phyloP scores from a whole-genome alignment of 805 yeast species.

The Metschnikowia chrysomelidarum region DNA sequence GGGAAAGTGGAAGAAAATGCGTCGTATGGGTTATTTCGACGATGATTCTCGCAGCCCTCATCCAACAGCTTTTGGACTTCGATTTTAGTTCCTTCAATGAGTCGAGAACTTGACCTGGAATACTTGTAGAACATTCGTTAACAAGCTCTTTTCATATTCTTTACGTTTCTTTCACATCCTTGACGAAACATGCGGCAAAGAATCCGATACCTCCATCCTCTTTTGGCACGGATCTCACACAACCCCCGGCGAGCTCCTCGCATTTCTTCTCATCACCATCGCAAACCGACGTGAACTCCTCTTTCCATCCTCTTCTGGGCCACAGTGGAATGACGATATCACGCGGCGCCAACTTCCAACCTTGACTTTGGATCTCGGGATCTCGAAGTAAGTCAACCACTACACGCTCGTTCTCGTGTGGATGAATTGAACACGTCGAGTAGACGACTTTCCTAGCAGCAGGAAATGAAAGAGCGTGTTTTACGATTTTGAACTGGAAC shows the following conservation, averaged over 20 bases:
- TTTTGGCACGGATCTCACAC: constrained; percentile 81
- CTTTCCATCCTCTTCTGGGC: constrained; percentile 78
- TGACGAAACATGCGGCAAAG: constrained; percentile 89
- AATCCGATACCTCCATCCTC: constrained; percentile 99
- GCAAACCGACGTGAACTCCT: constrained; percentile 57
- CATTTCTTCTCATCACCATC: constrained; percentile 41
- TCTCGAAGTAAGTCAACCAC: constrained; percentile 76
- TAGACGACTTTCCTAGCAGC: constrained; percentile 76
- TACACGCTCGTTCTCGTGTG: constrained; percentile 91
- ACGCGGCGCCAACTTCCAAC: constrained; percentile 71
- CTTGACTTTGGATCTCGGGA: constrained; percentile 55
- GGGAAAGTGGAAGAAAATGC: no score
- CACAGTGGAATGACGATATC: constrained; percentile 73
- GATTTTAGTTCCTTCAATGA: no score
- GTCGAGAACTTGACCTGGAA: no score
- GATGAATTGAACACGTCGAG: constrained; percentile 93
- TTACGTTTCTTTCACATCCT: no score
- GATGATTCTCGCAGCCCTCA: no score
- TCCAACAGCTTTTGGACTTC: no score
- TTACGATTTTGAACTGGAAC: constrained; percentile 84
- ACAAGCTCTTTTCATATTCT: no score
- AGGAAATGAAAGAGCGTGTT: constrained; percentile 85
- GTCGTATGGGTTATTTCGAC: no score
- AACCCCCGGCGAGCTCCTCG: constrained; percentile 66
- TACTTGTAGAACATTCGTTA: no score